Evolutionary conservation across 345 rosid species (phyloP).

Genomic region (Ricinus communis): DNA sequence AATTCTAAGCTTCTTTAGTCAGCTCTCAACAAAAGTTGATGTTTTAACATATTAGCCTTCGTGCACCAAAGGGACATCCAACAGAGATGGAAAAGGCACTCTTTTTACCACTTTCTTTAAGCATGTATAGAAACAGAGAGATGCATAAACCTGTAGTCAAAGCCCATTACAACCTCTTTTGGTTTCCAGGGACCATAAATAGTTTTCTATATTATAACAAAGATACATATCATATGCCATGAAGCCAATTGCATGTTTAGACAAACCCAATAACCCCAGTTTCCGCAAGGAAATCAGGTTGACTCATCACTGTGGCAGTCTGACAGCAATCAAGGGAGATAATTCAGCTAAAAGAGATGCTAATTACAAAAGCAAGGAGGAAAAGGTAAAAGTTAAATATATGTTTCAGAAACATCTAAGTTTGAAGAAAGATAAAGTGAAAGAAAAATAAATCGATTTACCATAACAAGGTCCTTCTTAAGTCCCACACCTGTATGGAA

Average conservation of each 20-base stretch:
- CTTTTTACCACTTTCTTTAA: not conserved
- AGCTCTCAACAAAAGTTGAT: too few relatives aligned
- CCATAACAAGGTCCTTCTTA: conserved; percentile 72
- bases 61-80: not conserved
- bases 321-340: not conserved
- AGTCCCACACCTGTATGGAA: conserved; percentile 96
- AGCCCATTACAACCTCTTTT: not conserved
- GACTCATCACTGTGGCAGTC: not conserved
- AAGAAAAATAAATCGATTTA: conserved; percentile 30
- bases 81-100: too few relatives aligned
- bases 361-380: not conserved
- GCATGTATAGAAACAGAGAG: not conserved
- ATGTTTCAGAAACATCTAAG: not conserved
- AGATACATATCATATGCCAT: not conserved
- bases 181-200: not conserved
- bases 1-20: too few relatives aligned
- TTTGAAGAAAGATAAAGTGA: conserved; percentile 5
- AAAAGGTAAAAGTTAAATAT: not conserved
- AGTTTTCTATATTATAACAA: not conserved
- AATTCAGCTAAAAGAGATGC: not conserved
- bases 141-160: not conserved
- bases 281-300: not conserved
- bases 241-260: not conserved
- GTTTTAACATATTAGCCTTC: too few relatives aligned
- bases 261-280: not conserved